Conservation (phyloP, 2,329 filamentous ascomycete genomes). For the Lachnellula occidentalis region DNA sequence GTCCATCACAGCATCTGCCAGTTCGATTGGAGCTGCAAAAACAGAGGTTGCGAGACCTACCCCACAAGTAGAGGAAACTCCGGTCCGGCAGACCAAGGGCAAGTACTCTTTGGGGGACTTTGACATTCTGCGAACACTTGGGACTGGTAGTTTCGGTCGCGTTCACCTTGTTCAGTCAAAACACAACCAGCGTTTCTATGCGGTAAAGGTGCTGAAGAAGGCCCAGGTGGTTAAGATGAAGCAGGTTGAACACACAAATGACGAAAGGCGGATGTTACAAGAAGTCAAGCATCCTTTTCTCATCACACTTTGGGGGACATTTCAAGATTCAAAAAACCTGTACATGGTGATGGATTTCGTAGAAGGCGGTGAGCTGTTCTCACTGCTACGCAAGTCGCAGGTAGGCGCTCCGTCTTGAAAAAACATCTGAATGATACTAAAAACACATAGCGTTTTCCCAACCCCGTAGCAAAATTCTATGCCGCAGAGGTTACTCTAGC, state of each 20-base stretch:
- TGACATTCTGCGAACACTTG: slow-evolving; percentile 80
- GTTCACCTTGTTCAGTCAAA: slow-evolving; percentile 96
- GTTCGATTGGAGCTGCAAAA: slow-evolving; percentile 1
- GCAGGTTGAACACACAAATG: slow-evolving; percentile 98
- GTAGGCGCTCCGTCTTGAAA: slow-evolving; percentile 34
- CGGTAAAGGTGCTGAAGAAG: slow-evolving; percentile 98
- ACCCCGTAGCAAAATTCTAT: slow-evolving; percentile 98
- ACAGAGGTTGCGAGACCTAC: slow-evolving; percentile 8
- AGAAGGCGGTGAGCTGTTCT: slow-evolving; percentile 96
- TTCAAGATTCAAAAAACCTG: slow-evolving; percentile 88
- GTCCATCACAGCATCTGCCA: slow-evolving; percentile 5
- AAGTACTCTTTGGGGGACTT: slow-evolving; percentile 96
- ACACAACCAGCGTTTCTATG: slow-evolving; percentile 97
- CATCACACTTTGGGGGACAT: slow-evolving; percentile 97
- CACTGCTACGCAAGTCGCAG: slow-evolving; percentile 85
- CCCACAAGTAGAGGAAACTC: slow-evolving; percentile 12
- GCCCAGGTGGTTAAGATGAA: slow-evolving; percentile 99
- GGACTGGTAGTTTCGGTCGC: slow-evolving; percentile 93
- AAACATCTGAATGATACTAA: slow-evolving; percentile 8
- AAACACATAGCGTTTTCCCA: slow-evolving; percentile 76
- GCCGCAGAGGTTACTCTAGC: slow-evolving; percentile 95
- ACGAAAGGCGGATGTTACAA: slow-evolving; percentile 91
- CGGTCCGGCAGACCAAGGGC: slow-evolving; percentile 74
- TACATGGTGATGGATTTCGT: slow-evolving; percentile 99
- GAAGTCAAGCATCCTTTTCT: slow-evolving; percentile 97